These are phyloP conservation scores for Phytophthora kernoviae DNA, from an alignment of 352 stramenopile species.

Conservation along the genomic window DNA sequence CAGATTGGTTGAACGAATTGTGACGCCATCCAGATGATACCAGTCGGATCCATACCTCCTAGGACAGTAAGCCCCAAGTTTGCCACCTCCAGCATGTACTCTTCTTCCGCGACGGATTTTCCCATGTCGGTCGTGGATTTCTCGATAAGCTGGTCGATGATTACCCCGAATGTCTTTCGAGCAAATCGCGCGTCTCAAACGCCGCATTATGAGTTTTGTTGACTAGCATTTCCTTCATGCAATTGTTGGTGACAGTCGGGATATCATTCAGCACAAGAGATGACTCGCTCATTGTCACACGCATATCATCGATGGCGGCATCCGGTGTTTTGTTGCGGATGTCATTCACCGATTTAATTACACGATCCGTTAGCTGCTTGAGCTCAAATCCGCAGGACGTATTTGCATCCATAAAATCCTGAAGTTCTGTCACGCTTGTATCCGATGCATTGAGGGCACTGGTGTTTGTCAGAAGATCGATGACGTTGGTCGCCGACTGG, in stretches of 20 bases:
- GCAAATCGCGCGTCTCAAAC: constrained; percentile 27
- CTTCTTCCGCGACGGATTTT: constrained; percentile 12
- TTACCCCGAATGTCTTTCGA: constrained; percentile 28
- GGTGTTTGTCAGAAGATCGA: constrained; percentile 20
- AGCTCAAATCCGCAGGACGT: constrained; percentile 25
- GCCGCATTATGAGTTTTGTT: constrained; percentile 18
- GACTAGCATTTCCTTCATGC: constrained; percentile 22
- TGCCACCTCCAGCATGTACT: constrained; percentile 43
- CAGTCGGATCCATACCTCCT: constrained; percentile 50
- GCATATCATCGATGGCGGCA: constrained; percentile 16
- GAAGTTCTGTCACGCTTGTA: constrained; percentile 15
- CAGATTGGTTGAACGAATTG: constrained; percentile 65
- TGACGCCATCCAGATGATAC: constrained; percentile 41
- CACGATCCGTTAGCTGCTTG: constrained; percentile 20
- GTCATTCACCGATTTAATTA: constrained; percentile 20
- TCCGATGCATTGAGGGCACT: constrained; percentile 14
- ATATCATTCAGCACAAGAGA: constrained; percentile 21
- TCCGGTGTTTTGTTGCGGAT: constrained; percentile 18
- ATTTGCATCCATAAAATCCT: constrained; percentile 20
- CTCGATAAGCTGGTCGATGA: constrained; percentile 24
- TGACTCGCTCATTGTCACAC: constrained; percentile 18
- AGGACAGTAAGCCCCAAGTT: constrained; percentile 49
- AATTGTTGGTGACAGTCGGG: constrained; percentile 23
- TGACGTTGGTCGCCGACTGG: constrained; percentile 19
- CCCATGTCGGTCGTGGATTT: constrained; percentile 24